These are phyloP conservation scores for Sphaerobolus stellatus DNA, from an alignment of 1,284 basidiomycete genomes.

Conservation along the genomic window DNA sequence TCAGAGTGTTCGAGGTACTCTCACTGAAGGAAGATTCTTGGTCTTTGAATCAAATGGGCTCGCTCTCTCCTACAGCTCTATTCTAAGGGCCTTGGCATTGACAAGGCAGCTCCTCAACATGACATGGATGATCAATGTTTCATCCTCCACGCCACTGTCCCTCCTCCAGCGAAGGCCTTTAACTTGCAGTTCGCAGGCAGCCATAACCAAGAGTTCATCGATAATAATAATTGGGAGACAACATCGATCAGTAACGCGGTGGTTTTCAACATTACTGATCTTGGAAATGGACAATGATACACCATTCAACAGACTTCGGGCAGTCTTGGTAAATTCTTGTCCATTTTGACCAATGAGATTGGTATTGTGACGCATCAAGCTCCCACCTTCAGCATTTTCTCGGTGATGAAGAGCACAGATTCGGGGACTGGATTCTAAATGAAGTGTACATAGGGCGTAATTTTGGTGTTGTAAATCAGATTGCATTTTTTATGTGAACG, in stretches of 20 bases:
- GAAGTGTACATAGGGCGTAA: too few species aligned
- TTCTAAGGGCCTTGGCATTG: background rate
- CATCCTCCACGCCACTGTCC: background rate
- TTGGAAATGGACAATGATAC: slow-evolving; percentile 7
- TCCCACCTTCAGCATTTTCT: slow-evolving; percentile 3
- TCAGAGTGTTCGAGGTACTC: slow-evolving; percentile 16
- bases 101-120: background rate
- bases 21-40: slow-evolving; percentile 24
- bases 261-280: slow-evolving; percentile 2
- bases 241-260: background rate
- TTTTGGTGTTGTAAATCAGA: too few species aligned
- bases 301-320: slow-evolving; percentile 2
- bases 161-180: background rate
- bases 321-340: background rate
- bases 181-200: slow-evolving; percentile 4
- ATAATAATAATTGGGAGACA: slow-evolving; percentile 2
- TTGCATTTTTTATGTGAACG: too few species aligned
- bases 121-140: background rate
- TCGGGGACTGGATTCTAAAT: slow-evolving; percentile 3
- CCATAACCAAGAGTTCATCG: background rate
- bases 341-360: background rate
- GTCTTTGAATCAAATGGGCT: slow-evolving; percentile 18
- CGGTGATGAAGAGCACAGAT: slow-evolving; percentile 9
- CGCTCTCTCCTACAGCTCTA: slow-evolving; percentile 16
- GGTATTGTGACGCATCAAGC: background rate